Evolutionary conservation across 768 basidiomycete genomes (phyloP).

Genomic region (Hemileccinum rubropunctum): DNA sequence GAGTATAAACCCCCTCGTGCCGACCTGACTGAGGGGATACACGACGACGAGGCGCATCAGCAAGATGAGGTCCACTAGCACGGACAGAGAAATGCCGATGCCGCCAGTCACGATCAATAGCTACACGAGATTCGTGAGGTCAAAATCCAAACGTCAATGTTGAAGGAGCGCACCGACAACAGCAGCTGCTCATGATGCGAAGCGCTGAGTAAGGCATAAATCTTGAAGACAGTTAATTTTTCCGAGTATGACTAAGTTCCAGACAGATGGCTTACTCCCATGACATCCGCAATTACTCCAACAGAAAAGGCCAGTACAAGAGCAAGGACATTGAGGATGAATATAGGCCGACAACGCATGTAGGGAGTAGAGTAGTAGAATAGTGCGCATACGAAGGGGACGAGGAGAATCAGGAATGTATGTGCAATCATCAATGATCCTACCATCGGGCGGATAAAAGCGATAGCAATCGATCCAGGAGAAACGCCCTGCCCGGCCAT

Average conservation of each 20-base stretch:
- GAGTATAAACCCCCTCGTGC: conserved; percentile 9
- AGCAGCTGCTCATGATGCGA: background rate
- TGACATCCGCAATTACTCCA: too few relatives aligned
- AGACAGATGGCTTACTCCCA: background rate
- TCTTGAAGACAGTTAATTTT: conserved; percentile 6
- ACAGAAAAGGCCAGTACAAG: too few relatives aligned
- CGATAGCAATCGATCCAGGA: background rate
- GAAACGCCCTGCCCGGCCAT: background rate
- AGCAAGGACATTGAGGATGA: too few relatives aligned
- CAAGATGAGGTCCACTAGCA: conserved; percentile 22
- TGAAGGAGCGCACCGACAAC: background rate
- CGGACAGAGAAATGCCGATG: conserved; percentile 9
- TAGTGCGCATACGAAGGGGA: conserved; percentile 20
- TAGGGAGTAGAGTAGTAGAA: conserved; percentile 23
- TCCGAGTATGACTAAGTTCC: background rate
- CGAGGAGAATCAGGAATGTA: conserved; percentile 22
- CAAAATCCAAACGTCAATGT: background rate
- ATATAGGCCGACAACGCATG: conserved; percentile 13
- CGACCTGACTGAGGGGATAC: conserved; percentile 11
- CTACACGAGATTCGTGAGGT: background rate
- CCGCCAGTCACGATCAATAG: background rate
- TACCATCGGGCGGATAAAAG: background rate
- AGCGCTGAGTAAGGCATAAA: conserved; percentile 4
- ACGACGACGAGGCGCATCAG: conserved; percentile 23
- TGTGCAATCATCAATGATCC: conserved; percentile 22